Evolutionary conservation across 2,329 filamentous ascomycete species (phyloP).

Genomic region (Alternaria sp.): DNA sequence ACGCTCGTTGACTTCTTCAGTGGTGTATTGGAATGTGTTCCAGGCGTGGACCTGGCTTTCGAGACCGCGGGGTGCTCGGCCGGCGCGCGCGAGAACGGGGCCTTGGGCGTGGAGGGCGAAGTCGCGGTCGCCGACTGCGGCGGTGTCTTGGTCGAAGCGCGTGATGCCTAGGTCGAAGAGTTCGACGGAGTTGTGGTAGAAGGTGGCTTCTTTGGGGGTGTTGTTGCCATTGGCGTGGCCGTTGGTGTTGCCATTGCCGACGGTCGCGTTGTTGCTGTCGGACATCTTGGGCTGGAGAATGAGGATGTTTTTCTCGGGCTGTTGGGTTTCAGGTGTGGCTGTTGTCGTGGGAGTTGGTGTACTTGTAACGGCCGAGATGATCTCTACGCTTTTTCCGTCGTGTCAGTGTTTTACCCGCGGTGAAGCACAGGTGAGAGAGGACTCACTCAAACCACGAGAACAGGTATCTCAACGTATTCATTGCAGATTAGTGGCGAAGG

Average conservation of each 20-base stretch:
- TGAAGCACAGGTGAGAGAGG: not conserved
- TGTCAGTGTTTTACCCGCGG: not conserved
- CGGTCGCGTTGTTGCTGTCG: not conserved
- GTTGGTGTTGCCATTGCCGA: not conserved
- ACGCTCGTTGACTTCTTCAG: conserved; percentile 28
- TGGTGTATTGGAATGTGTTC: conserved; percentile 37
- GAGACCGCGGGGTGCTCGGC: conserved; percentile 32
- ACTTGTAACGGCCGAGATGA: not conserved
- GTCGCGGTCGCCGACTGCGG: conserved; percentile 40
- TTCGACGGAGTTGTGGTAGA: conserved; percentile 24
- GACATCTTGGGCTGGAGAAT: not conserved
- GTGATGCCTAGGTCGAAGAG: conserved; percentile 37
- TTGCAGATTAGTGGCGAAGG: not conserved
- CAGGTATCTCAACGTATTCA: not conserved
- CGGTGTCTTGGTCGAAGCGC: conserved; percentile 41
- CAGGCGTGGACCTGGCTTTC: conserved; percentile 39
- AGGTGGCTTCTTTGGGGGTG: not conserved
- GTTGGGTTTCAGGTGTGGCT: not conserved
- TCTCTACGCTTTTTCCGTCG: not conserved
- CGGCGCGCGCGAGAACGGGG: conserved; percentile 26
- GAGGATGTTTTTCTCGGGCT: not conserved
- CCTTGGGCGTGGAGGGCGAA: conserved; percentile 18
- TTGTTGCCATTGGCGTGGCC: not conserved
- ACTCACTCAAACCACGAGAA: not conserved
- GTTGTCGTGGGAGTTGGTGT: not conserved